phyloP scores from a whole-genome alignment of 805 yeast genomes.

The Cyberlindnera maritima region DNA sequence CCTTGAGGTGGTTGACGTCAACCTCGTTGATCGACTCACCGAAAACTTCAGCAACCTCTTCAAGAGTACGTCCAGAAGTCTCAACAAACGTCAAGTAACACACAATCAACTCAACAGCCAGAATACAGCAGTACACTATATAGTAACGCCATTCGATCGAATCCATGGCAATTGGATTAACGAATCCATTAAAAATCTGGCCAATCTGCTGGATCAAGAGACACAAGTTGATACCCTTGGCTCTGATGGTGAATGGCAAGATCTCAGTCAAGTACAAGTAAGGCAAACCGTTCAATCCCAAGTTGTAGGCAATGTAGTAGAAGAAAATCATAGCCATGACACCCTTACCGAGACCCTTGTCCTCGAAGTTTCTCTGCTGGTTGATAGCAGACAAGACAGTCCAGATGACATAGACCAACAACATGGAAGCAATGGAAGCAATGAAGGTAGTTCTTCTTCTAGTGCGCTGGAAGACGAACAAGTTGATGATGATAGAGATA shows the following conservation, averaged over 20 bases:
- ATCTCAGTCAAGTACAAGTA: constrained; percentile 44
- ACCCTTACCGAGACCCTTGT: constrained; percentile 41
- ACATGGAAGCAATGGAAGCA: constrained; percentile 35
- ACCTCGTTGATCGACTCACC: constrained; percentile 27
- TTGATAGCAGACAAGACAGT: constrained; percentile 46
- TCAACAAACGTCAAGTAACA: constrained; percentile 36
- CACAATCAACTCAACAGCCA: constrained; percentile 30
- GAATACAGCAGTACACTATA: constrained; percentile 34
- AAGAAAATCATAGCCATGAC: constrained; percentile 51
- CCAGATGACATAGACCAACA: constrained; percentile 39
- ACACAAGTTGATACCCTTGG: constrained; percentile 30
- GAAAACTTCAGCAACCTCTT: constrained; percentile 37
- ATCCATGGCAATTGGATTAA: constrained; percentile 38
- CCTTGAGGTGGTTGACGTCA: constrained; percentile 15
- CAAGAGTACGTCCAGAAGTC: constrained; percentile 37
- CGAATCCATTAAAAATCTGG: constrained; percentile 33
- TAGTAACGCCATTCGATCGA: constrained; percentile 36
- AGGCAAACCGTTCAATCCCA: constrained; percentile 45
- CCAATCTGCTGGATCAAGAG: constrained; percentile 23
- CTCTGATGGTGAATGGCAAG: constrained; percentile 32
- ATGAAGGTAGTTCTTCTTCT: constrained; percentile 39
- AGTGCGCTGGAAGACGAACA: constrained; percentile 29
- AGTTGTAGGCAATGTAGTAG: constrained; percentile 40
- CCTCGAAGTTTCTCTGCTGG: constrained; percentile 38
- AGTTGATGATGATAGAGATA: constrained; percentile 31